Evolutionary conservation across 495 filamentous ascomycete species (phyloP).

Genomic region (Pseudotulostoma volvatum): DNA sequence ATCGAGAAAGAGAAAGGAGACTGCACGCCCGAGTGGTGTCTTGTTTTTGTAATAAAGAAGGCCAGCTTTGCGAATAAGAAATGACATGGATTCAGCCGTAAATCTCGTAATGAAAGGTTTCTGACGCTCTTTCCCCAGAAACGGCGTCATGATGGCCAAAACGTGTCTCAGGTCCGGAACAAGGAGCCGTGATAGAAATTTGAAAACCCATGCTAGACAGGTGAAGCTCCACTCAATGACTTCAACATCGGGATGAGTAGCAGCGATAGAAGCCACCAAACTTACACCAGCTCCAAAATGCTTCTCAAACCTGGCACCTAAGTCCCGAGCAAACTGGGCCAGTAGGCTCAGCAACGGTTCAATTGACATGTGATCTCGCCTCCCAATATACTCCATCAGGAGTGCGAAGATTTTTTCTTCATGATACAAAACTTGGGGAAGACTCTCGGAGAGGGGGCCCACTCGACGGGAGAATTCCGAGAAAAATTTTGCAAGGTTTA

Average conservation of each 20-base stretch:
- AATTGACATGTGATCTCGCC: slow-evolving; percentile 53
- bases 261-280: slow-evolving; percentile 48
- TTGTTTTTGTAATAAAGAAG: slow-evolving; percentile 54
- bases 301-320: slow-evolving; percentile 75
- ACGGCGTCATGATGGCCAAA: slow-evolving; percentile 63
- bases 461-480: slow-evolving; percentile 55
- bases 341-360: slow-evolving; percentile 76
- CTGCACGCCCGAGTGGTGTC: slow-evolving; percentile 45
- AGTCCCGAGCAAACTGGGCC: slow-evolving; percentile 79
- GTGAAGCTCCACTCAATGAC: slow-evolving; percentile 95
- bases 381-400: slow-evolving; percentile 61
- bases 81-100: slow-evolving; percentile 87
- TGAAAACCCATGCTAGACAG: slow-evolving; percentile 89
- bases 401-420: slow-evolving; percentile 67
- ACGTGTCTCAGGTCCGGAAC: slow-evolving; percentile 73
- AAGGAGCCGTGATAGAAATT: slow-evolving; percentile 76
- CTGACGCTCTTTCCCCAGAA: slow-evolving; percentile 69
- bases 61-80: slow-evolving; percentile 76
- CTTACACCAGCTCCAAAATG: slow-evolving; percentile 59
- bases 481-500: slow-evolving; percentile 74
- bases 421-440: slow-evolving; percentile 81
- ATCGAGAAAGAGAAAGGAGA: slow-evolving; percentile 53
- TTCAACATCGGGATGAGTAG: slow-evolving; percentile 48
- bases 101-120: slow-evolving; percentile 77
- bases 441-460: slow-evolving; percentile 63